Base-by-base conservation (phyloP, 2,329 filamentous ascomycete species). In the Verticillium nonalfalfae region DNA sequence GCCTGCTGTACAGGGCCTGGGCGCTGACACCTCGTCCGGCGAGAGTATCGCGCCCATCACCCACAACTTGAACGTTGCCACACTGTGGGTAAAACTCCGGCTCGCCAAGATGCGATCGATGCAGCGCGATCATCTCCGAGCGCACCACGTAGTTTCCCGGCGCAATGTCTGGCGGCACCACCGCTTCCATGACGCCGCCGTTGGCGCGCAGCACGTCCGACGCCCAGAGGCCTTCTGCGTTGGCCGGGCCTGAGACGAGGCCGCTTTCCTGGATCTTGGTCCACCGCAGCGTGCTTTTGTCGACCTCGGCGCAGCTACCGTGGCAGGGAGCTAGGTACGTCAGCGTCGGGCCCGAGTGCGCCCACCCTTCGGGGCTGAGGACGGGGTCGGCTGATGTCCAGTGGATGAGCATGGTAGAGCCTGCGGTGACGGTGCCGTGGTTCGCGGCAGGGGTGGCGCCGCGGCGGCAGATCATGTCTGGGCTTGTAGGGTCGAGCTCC, bases 61-160 rank as follows among this genome's bases (percentile, higher is more conserved):
- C 35, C 35, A 13, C 2, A 13, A 36, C 35, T 36, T 13, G 2
- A 61, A 88, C 71, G 76, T 86, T 86, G 68, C 84, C 74, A 68
- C 85, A 83, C 66, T 81, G 78, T 60, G 78, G 78, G 68, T 83
- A 83, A 67, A 79, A 79, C 70, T 83, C 79, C 36, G 79, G 78
- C 35, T 13, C 35, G 35, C 73, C 68, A 36, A 68, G 61, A 54
- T 76, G 71, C 10, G 79, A 76, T n/a, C 72, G 73, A 70, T 83
- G 80, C 15, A 83, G 74, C 18, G 76, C 79, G 56, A 82, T 78
- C 65, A 81, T 78, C 67, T 83, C 80, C 62, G 81, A 78, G 33
- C 80, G 77, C 34, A 82, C 68, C 38, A 83, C 78, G 63, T 83
- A 83, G 67, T 80, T 81, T 4, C 80, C 80, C 1, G 77, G 69